Evolutionary conservation across 345 rosid genomes (phyloP), one percentile per base, ranked within the genome.

Genomic region (Adansonia digitata): DNA sequence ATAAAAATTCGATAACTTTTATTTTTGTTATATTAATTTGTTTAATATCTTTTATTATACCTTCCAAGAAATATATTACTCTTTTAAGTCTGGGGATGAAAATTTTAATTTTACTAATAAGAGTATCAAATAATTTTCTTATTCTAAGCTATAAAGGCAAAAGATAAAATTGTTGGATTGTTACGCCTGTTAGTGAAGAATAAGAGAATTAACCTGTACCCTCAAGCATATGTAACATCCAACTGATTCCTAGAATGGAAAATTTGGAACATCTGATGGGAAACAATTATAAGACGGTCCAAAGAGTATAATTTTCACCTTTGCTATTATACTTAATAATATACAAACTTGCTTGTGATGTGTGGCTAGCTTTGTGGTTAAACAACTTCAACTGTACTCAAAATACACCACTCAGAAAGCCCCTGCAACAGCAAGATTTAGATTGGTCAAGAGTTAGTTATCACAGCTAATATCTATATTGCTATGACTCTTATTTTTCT

Each of bases 371-470:
- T 8, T 53, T 55, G 11, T 40, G 52, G 17, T 78, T 26, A 31
- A 27, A 66, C 49, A 34, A 0, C 27, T 15, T 53, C 46, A 5
- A 7, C 31, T 71, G 49, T 22, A 71, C 69, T 86, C 82, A 89
- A 63, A 82, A 83, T n/a, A 83, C 86, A 62, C 87, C 62, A 53
- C 89, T 81, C 71, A 89, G 79, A 81, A 91, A 89, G 43, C 83
- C 87, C 96, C 96, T 91, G 69, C 79, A 83, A 74, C 72, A 66
- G 39, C 51, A 77, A 71, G 0, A 71, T 14, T 27, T 39, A 14
- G 39, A 62, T 31, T n/a, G 40, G 11, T 67, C 57, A 46, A 72
- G 35, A 57, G 55, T 74, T 4, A 18, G 51, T 20, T 56, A 20
- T 24, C 6, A 27, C 9, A 18, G 76, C 56, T 42, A 52, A 46